A percentile compares a stretch with the other conserved stretches of the same genome.
Evolutionary conservation across 345 rosid genomes (phyloP).

Genomic region (Melaleuca alternifolia): DNA sequence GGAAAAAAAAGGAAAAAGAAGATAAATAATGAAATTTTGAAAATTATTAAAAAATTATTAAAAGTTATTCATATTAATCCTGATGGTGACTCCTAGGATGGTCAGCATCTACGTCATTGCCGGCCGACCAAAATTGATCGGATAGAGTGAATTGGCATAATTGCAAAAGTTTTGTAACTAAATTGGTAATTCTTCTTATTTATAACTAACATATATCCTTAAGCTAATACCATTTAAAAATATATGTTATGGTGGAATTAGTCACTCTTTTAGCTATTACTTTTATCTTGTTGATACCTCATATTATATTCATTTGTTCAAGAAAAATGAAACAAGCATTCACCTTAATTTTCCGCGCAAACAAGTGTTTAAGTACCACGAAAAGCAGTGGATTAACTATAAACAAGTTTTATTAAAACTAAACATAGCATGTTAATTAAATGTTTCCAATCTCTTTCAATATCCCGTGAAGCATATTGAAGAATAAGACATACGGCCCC

Average conservation of each 20-base stretch:
- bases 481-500: neutral
- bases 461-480: neutral
- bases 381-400: neutral
- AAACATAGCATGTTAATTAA: neutral
- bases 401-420: neutral
- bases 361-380: neutral
- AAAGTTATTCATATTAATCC: no score
- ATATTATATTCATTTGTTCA: neutral
- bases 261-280: neutral
- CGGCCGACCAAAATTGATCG: no score
- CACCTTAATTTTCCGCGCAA: neutral
- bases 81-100: no score
- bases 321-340: neutral
- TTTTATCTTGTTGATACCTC: neutral
- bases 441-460: neutral
- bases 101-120: no score
- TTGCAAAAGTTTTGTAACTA: no score
- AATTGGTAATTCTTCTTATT: no score
- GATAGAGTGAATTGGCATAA: no score
- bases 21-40: no score
- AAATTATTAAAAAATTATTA: no score
- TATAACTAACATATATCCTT: no score
- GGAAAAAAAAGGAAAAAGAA: no score
- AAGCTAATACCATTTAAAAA: neutral
- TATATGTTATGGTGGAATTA: neutral